These are phyloP conservation scores for Xanthoparmelia taractica DNA, from an alignment of 495 filamentous ascomycete genomes.

Conservation along the genomic window DNA sequence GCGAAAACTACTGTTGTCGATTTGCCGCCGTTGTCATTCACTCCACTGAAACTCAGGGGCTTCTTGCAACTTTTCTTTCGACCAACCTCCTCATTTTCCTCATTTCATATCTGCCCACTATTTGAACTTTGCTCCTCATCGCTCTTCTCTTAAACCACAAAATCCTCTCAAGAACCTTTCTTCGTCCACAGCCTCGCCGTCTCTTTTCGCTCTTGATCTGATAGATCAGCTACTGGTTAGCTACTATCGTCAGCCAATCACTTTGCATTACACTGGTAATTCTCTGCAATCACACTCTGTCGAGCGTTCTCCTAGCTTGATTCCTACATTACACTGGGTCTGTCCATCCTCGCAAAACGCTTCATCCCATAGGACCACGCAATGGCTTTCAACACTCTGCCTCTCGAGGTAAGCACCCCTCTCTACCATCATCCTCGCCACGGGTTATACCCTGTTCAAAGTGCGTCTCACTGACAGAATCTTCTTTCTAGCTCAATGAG, in stretches of 20 bases:
- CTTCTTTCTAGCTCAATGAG: slow-evolving; percentile 34
- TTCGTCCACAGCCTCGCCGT: not conserved
- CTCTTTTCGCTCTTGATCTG: not conserved
- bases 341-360: not conserved
- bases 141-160: not conserved
- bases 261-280: not conserved
- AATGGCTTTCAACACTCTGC: slow-evolving; percentile 13
- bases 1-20: not conserved
- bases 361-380: not conserved
- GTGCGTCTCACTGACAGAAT: not conserved
- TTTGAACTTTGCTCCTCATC: not conserved
- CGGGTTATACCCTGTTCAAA: not conserved
- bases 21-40: not conserved
- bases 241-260: not conserved
- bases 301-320: not conserved
- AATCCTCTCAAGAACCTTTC: not conserved
- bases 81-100: slow-evolving; percentile 9
- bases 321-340: not conserved
- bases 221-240: not conserved
- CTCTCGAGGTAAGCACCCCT: slow-evolving; percentile 1
- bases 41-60: slow-evolving; percentile 8
- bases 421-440: not conserved
- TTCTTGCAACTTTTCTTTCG: slow-evolving; percentile 4
- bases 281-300: not conserved
- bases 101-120: not conserved